Percentiles rank a stretch among this genome's conserved stretches.
These are phyloP conservation scores for Panellus pusillus DNA, from an alignment of 768 basidiomycete species.

Conservation along the genomic window DNA sequence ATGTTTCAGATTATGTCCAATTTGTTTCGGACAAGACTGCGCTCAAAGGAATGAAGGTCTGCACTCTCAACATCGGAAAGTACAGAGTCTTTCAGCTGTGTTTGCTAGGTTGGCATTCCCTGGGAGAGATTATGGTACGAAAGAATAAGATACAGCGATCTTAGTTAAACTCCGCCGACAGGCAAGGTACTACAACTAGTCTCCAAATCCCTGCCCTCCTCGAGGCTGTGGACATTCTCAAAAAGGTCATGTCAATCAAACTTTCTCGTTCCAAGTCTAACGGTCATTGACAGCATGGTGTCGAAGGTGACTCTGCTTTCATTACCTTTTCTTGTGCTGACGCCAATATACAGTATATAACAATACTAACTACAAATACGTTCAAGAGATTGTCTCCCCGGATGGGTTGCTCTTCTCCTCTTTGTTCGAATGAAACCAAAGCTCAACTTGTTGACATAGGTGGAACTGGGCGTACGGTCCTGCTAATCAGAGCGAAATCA, in stretches of 20 bases:
- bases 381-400: constrained; percentile 21
- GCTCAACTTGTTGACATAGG: background rate
- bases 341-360: constrained; percentile 12
- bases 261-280: background rate
- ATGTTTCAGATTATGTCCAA: constrained; percentile 21
- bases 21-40: constrained; percentile 22
- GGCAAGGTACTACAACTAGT: constrained; percentile 16
- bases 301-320: constrained; percentile 1
- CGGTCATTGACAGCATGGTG: constrained; percentile 9
- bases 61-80: background rate
- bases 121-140: constrained; percentile 20
- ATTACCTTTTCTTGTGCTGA: background rate
- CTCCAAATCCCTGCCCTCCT: constrained; percentile 20
- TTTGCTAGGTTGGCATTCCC: constrained; percentile 17
- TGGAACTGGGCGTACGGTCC: constrained; percentile 20
- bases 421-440: background rate
- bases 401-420: constrained; percentile 4
- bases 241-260: constrained; percentile 1
- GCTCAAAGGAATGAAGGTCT: constrained; percentile 23
- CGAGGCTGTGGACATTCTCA: constrained; percentile 17
- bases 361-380: constrained; percentile 20
- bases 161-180: background rate
- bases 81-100: background rate
- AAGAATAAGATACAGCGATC: background rate
- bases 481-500: constrained; percentile 19